phyloP scores from a whole-genome alignment of 257 asterid species.

The Penstemon davidsonii region DNA sequence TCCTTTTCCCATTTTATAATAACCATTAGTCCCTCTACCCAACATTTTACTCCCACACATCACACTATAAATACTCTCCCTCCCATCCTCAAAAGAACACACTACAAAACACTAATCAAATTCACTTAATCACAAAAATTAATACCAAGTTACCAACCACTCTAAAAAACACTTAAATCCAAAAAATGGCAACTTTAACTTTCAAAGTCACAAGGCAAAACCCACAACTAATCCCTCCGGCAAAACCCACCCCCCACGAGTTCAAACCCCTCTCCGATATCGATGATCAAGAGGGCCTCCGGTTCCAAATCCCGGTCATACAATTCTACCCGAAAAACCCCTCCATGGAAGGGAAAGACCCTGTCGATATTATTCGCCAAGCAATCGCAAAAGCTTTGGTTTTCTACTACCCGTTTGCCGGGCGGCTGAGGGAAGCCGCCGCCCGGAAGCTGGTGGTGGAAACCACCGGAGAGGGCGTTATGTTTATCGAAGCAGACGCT shows the following conservation, averaged over 20 bases:
- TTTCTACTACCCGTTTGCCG: conserved; percentile 74
- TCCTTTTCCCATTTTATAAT: too few species aligned
- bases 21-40: too few species aligned
- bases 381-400: conserved; percentile 59
- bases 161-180: background rate
- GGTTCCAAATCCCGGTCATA: conserved; percentile 59
- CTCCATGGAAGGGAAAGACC: conserved; percentile 40
- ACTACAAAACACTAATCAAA: background rate
- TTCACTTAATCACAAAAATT: background rate
- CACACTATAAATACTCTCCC: conserved; percentile 24
- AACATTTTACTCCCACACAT: background rate
- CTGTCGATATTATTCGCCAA: conserved; percentile 44
- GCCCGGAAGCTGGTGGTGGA: conserved; percentile 67
- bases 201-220: conserved; percentile 45
- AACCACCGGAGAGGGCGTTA: conserved; percentile 68
- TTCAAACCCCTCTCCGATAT: conserved; percentile 58
- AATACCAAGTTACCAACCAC: background rate
- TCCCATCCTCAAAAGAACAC: background rate
- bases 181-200: conserved; percentile 35
- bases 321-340: conserved; percentile 47
- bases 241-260: conserved; percentile 55
- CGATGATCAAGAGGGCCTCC: conserved; percentile 66
- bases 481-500: conserved; percentile 66
- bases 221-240: conserved; percentile 56
- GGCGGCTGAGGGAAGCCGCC: conserved; percentile 52